Base-by-base conservation (phyloP, 2,329 filamentous ascomycete genomes). In the Capronia americana region DNA sequence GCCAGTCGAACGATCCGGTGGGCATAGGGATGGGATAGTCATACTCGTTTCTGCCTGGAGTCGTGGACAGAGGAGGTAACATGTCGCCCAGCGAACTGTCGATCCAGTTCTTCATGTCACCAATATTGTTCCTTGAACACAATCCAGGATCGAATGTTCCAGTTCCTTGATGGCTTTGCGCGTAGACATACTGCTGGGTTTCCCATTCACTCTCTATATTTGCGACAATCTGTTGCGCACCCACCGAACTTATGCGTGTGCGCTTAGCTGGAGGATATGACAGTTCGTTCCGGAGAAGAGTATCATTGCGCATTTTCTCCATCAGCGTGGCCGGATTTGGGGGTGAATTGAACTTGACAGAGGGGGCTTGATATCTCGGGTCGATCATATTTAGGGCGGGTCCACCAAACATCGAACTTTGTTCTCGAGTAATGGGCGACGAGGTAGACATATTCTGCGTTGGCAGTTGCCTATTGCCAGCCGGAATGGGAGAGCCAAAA, bases 21-120 rank as follows among this genome's bases (percentile, higher is more conserved):
- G 63, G 51, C 23, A 26, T 46, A 23, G 66, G 62, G 23, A 65
- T 28, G 7, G 66, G 66, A 24, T 53, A 68, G 5, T 68, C 62
- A 41, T 57, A 68, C 32, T 59, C 66, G 32, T 55, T 65, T n/a
- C 24, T 28, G 11, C 20, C 50, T 28, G 41, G 24, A 11, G 65
- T 17, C 28, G 11, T 14, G 3, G 62, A 63, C 23, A 28, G 54
- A 30, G 66, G 55, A 32, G 66, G 58, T 32, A 44, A 38, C 24
- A 48, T 63, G 53, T 65, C 58, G 30, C 7, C 23, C 20, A 46
- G 20, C 4, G 20, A 48, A 20, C 48, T 58, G n/a, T 51, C 55
- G n/a, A 60, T 23, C 66, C 66, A 68, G 30, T 61, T 63, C 46
- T 53, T 57, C 32, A 51, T 34, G 4, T 23, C 12, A 26, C 17